Evolutionary conservation across 495 filamentous ascomycete genomes (phyloP).

Genomic region (Copromyces sp.): DNA sequence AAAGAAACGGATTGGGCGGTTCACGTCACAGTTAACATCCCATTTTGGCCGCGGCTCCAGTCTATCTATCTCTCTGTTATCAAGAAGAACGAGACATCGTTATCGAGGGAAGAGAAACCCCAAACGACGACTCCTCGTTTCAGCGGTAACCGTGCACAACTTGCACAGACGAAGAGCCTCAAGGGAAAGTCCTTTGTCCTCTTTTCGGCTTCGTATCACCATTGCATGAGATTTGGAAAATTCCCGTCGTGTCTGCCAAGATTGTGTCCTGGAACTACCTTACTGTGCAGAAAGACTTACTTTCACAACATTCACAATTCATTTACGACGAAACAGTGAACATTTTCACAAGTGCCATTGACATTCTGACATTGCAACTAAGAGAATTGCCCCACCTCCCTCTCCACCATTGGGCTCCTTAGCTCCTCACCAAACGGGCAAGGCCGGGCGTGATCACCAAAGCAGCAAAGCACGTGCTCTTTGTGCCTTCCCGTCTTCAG

Average conservation of each 20-base stretch:
- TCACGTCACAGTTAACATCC: neutral
- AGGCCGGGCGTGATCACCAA: neutral
- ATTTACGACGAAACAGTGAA: neutral
- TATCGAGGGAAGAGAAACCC: neutral
- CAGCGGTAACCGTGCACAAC: neutral
- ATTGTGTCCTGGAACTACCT: too few species aligned
- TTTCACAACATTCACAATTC: too few species aligned
- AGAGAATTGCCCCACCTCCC: neutral
- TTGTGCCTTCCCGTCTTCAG: neutral
- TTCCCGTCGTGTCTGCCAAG: neutral
- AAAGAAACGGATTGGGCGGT: neutral
- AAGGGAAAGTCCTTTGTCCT: neutral
- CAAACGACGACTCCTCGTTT: neutral
- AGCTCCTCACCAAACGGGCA: neutral
- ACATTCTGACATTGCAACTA: neutral
- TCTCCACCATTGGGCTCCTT: neutral
- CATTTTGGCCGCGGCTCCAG: neutral
- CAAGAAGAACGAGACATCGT: neutral
- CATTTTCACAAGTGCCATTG: neutral
- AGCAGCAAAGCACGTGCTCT: neutral
- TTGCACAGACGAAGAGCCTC: neutral
- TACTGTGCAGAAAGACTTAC: too few species aligned
- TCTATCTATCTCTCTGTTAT: neutral
- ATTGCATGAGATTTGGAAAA: neutral
- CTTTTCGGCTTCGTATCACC: neutral